These are phyloP conservation scores for Lipomyces mesembrius DNA, from an alignment of 805 yeast genomes.

Conservation along the genomic window DNA sequence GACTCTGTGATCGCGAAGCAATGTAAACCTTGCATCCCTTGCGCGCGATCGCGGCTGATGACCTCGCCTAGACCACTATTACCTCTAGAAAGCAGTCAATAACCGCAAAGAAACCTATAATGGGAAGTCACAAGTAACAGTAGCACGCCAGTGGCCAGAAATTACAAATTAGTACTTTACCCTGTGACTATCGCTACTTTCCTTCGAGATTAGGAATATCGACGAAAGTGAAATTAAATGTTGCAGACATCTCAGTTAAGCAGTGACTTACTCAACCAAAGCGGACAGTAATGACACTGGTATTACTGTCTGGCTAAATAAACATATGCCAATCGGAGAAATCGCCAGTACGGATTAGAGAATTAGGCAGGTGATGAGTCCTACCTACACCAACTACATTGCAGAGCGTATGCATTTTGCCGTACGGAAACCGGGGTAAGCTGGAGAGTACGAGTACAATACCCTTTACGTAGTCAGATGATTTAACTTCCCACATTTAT, in stretches of 20 bases:
- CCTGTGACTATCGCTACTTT: slow-evolving; percentile 34
- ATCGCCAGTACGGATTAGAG: too few relatives aligned
- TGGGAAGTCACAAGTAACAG: not conserved
- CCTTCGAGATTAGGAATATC: slow-evolving; percentile 31
- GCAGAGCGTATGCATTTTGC: too few relatives aligned
- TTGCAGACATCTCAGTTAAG: not conserved
- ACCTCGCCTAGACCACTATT: slow-evolving; percentile 36
- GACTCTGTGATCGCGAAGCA: slow-evolving; percentile 24
- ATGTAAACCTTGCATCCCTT: slow-evolving; percentile 36
- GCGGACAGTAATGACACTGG: not conserved
- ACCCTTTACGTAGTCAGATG: too few relatives aligned
- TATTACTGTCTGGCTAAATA: not conserved
- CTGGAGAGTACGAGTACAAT: too few relatives aligned
- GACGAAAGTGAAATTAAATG: slow-evolving; percentile 23
- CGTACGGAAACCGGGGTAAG: too few relatives aligned
- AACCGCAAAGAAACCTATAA: not conserved
- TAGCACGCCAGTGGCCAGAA: not conserved
- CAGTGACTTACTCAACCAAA: too few relatives aligned
- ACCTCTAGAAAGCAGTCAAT: slow-evolving; percentile 17
- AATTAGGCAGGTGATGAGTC: too few relatives aligned
- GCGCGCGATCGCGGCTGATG: slow-evolving; percentile 27
- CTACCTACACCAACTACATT: too few relatives aligned
- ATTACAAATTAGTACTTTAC: slow-evolving; percentile 6
- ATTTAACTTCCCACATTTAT: too few relatives aligned
- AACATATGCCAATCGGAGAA: too few relatives aligned